A percentile compares a stretch with the other conserved stretches of the same genome.
Evolutionary conservation across 2,329 filamentous ascomycete species (phyloP).

Genomic region (Aspergillus thermomutatus): DNA sequence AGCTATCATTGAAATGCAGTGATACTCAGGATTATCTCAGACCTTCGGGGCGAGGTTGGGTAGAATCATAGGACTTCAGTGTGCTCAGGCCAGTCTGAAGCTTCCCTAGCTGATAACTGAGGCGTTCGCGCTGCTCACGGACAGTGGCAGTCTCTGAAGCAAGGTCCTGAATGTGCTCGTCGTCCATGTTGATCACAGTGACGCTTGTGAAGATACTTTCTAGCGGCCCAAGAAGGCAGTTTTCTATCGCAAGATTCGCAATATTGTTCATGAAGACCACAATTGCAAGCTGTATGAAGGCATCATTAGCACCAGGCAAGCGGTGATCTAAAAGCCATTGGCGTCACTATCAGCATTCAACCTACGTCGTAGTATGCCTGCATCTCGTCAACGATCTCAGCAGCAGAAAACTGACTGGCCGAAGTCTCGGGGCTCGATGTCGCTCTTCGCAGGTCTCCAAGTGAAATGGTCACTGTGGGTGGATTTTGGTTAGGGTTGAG

Average conservation of each 20-base stretch:
- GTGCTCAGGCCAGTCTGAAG: conserved; percentile 9
- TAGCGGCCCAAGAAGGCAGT: conserved; percentile 45
- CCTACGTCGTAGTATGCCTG: conserved; percentile 27
- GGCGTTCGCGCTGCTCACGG: conserved; percentile 10
- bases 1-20: background rate
- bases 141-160: conserved; percentile 27
- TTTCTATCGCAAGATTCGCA: conserved; percentile 49
- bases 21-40: background rate
- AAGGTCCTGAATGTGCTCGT: conserved; percentile 36
- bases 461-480: background rate
- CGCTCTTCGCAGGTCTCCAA: background rate
- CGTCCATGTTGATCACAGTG: conserved; percentile 34
- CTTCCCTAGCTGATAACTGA: conserved; percentile 16
- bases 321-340: no score
- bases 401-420: conserved; percentile 33
- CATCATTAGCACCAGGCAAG: background rate
- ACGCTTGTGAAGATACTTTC: conserved; percentile 41
- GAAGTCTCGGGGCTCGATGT: conserved; percentile 1
- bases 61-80: background rate
- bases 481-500: background rate
- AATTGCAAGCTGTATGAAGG: conserved; percentile 26
- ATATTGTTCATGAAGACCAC: conserved; percentile 49
- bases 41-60: background rate
- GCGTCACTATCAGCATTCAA: background rate
- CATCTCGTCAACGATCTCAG: conserved; percentile 46